Base-by-base conservation (phyloP, 2,329 filamentous ascomycete species). In the Ramularia collo-cygni region DNA sequence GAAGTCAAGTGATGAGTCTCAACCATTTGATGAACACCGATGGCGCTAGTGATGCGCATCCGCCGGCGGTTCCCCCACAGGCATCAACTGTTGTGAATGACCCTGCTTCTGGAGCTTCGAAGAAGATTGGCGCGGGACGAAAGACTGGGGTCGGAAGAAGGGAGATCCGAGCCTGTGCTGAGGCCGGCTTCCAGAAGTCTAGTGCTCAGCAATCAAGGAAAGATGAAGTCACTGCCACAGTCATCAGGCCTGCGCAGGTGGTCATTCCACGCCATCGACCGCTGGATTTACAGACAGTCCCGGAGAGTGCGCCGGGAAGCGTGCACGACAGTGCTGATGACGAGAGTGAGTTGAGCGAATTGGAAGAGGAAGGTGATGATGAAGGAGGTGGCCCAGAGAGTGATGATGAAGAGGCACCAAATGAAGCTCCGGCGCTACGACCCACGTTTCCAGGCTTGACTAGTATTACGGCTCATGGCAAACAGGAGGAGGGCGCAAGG, bases 81-180 rank as follows among this genome's bases (percentile, higher is more conserved):
- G 46, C 42, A 13, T 24, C 38, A 6, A 44, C 44, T 8, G 21
- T 24, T 24, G 21, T 24, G 21, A 15, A 10, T 8, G 28, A 35
- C 13, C 26, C 44, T 46, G 51, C 42, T 14, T n/a, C 29, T 12
- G 32, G 34, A 37, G 31, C 43, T 21, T 19, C 21, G 6, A 24
- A 24, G 21, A 47, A 37, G 33, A 48, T 29, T 10, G 57, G 51
- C 19, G 55, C 52, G 13, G 55, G 64, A 8, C 62, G 75, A 40
- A 70, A 72, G 14, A 77, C 78, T 52, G 74, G 75, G 4, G 75
- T 81, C 5, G 75, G 76, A 5, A 67, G 75, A 18, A 66, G 75
- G 10, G 77, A 81, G 47, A 69, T 81, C 17, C 70, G 75, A 43
- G 70, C 72, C 31, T 70, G 70, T 47, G 76, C 77, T 7, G 77